phyloP scores from a whole-genome alignment of 192 early-diverging fungal genomes.

The Polychytrium aggregatum region DNA sequence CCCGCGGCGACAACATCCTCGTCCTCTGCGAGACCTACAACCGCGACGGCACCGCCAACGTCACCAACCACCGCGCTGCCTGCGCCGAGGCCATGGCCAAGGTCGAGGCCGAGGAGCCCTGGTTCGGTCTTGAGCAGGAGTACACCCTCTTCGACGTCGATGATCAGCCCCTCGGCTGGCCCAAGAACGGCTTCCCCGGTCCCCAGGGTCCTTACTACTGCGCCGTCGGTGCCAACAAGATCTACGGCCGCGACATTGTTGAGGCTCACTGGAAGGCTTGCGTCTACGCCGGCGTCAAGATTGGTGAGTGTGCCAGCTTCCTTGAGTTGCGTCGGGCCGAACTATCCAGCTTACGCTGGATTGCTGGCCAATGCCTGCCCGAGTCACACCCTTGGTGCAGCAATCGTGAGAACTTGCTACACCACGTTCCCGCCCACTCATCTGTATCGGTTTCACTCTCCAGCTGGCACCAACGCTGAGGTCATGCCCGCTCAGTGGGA shows the following conservation, averaged over 20 bases:
- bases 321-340: too few relatives aligned
- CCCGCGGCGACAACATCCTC: constrained; percentile 40
- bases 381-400: too few relatives aligned
- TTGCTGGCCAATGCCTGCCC: too few relatives aligned
- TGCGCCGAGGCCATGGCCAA: constrained; percentile 25
- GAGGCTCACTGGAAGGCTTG: constrained; percentile 48
- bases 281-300: constrained; percentile 42
- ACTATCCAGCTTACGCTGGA: too few relatives aligned
- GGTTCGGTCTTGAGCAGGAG: constrained; percentile 51
- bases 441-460: too few relatives aligned
- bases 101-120: constrained; percentile 25
- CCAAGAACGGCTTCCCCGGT: constrained; percentile 41
- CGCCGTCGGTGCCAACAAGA: constrained; percentile 36
- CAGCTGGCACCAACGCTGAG: too few relatives aligned
- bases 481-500: too few relatives aligned
- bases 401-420: too few relatives aligned
- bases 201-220: constrained; percentile 48
- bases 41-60: constrained; percentile 43
- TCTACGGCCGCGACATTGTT: constrained; percentile 44
- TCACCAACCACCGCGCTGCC: constrained; percentile 31
- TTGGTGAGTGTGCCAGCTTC: too few relatives aligned
- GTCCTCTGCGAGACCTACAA: constrained; percentile 40
- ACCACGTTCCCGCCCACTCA: too few relatives aligned
- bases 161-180: constrained; percentile 39
- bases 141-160: constrained; percentile 40